These are phyloP conservation scores for Ophiostoma tasmaniense DNA, from an alignment of 2,329 filamentous ascomycete species.

Conservation along the genomic window DNA sequence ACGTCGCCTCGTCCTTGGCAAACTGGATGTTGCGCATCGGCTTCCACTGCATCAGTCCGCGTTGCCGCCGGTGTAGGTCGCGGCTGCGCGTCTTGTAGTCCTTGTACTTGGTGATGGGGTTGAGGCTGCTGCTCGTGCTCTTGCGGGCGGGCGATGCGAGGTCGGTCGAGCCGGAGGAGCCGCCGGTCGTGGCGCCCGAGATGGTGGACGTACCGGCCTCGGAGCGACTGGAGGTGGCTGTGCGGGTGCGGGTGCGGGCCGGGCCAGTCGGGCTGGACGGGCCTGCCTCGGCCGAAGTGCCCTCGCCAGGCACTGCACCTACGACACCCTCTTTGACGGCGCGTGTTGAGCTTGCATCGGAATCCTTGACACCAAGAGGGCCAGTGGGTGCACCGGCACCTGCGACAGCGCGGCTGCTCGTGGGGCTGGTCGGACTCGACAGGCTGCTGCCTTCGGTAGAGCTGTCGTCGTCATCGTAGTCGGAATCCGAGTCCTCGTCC, in stretches of 20 bases:
- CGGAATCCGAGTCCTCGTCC: not conserved
- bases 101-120: conserved; percentile 50
- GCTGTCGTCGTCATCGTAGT: not conserved
- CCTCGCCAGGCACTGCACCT: not conserved
- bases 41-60: conserved; percentile 88
- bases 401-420: not conserved
- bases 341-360: conserved; percentile 5
- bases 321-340: not conserved
- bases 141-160: conserved; percentile 26
- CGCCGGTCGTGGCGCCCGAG: not conserved
- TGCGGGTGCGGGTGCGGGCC: not conserved
- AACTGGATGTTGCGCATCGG: conserved; percentile 80
- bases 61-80: conserved; percentile 73
- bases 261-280: not conserved
- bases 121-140: conserved; percentile 29
- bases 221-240: not conserved
- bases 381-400: not conserved
- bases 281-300: not conserved
- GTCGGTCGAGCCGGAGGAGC: conserved; percentile 21
- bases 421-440: not conserved
- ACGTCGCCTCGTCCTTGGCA: conserved; percentile 78
- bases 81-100: conserved; percentile 60
- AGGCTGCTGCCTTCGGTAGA: not conserved
- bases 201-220: not conserved
- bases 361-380: not conserved